Evolutionary conservation across 2,329 filamentous ascomycete genomes (phyloP), one percentile per base, ranked within the genome.

Genomic region (Arthrobotrys musiformis): DNA sequence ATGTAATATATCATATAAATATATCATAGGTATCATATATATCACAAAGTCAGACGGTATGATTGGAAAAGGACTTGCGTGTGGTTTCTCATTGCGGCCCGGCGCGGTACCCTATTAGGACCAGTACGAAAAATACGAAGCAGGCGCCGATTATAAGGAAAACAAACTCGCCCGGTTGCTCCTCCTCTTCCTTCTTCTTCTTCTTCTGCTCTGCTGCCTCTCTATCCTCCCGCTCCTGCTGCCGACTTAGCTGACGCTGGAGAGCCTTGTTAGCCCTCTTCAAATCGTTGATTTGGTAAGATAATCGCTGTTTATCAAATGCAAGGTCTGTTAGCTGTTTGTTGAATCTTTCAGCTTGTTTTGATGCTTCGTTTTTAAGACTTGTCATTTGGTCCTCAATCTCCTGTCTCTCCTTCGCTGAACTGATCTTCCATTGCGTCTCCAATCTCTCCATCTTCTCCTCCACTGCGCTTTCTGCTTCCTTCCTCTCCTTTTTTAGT

Each of bases 201-300:
- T 15, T n/a, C 37, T n/a, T 42, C 28, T 50, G 33, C 40, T 58
- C 26, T 22, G 26, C 19, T 30, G 30, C 22, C 5, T 5, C 30
- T 11, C 5, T 11, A 5, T 35, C 11, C 30, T 35, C 5, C 11
- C 30, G 30, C 11, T 35, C 5, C 11, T 0, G 0, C 19, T 64
- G 56, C 15, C 48, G 13, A 3, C 58, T 28, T 2, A 76, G 26
- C 30, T 9, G 26, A 9, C 61, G 37, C 17, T 17, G 46, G 9
- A 77, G 72, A 17, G 28, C 40, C 42, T 66, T 64, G 28, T 61
- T 70, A 33, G 72, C 58, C 19, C 48, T 19, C 15, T 70, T 48
- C 60, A 70, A 37, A 22, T 69, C 24, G 0, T 66, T 46, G 40
- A 77, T 69, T 22, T 56, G 64, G n/a, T 63, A 28, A 30, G 46